Conservation (phyloP, 768 basidiomycete genomes). For the Punctularia strigosozonata region DNA sequence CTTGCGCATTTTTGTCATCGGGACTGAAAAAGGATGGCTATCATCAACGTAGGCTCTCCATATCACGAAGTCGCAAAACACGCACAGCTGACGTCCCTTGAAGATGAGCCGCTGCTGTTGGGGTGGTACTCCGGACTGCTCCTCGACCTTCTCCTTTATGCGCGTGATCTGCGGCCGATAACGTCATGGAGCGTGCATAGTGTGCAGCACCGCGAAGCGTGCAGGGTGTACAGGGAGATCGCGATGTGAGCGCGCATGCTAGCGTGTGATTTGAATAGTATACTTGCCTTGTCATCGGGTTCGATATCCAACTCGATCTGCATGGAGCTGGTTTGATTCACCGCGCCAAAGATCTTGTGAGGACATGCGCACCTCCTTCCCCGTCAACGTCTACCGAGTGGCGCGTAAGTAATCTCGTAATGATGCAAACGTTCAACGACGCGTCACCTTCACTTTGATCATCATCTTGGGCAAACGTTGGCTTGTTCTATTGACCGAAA, state of each 20-base stretch:
- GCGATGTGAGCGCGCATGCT: not conserved
- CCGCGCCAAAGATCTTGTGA: not conserved
- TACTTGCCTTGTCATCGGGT: constrained; percentile 66
- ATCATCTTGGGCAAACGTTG: constrained; percentile 60
- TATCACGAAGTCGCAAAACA: constrained; percentile 6
- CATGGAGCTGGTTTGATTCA: not conserved
- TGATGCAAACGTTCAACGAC: constrained; percentile 5
- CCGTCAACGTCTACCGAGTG: constrained; percentile 71
- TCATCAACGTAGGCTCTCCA: not conserved
- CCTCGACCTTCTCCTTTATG: constrained; percentile 97
- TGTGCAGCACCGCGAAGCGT: too few relatives aligned
- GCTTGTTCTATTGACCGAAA: too few relatives aligned
- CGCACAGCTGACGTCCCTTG: constrained; percentile 86
- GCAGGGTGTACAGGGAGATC: not conserved
- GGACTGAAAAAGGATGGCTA: constrained; percentile 34
- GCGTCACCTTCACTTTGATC: constrained; percentile 87
- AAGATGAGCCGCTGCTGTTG: constrained; percentile 93
- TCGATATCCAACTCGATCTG: constrained; percentile 96
- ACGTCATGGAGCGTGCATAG: not conserved
- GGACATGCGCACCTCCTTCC: constrained; percentile 69
- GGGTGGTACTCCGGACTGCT: constrained; percentile 96
- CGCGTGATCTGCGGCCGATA: constrained; percentile 54
- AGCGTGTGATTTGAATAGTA: not conserved
- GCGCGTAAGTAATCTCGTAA: constrained; percentile 5
- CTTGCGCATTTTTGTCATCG: constrained; percentile 84